These are phyloP conservation scores for Kodamaea nitidulidarum DNA, from an alignment of 805 yeast genomes.

Conservation along the genomic window DNA sequence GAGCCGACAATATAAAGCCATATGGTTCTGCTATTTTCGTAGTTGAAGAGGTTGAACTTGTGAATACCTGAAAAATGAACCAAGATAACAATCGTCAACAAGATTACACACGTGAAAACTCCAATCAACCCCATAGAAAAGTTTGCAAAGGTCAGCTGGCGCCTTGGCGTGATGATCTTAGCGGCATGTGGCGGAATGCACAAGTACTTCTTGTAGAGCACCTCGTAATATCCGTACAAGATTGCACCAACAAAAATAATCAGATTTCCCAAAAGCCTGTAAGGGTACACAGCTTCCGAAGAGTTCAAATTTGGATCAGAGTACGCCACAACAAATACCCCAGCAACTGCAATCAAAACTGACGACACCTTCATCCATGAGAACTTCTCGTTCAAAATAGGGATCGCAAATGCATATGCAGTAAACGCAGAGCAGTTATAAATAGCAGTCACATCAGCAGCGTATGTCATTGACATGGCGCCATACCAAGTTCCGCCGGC, in stretches of 20 bases:
- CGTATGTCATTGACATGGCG: slow-evolving; percentile 75
- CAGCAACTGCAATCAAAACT: slow-evolving; percentile 68
- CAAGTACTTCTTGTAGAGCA: slow-evolving; percentile 66
- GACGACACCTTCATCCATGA: slow-evolving; percentile 59
- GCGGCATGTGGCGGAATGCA: slow-evolving; percentile 65
- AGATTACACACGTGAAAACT: slow-evolving; percentile 44
- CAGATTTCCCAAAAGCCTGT: slow-evolving; percentile 63
- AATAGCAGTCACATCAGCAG: slow-evolving; percentile 84
- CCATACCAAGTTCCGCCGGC: slow-evolving; percentile 88
- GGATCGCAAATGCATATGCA: slow-evolving; percentile 80
- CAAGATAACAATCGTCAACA: slow-evolving; percentile 46
- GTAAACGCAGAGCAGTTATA: slow-evolving; percentile 88
- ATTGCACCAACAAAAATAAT: slow-evolving; percentile 72
- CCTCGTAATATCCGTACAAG: slow-evolving; percentile 79
- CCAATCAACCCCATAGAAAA: slow-evolving; percentile 71
- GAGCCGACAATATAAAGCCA: slow-evolving; percentile 51
- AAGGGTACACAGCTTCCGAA: slow-evolving; percentile 43
- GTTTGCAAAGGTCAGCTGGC: slow-evolving; percentile 79
- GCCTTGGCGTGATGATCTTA: slow-evolving; percentile 44
- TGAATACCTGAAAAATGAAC: slow-evolving; percentile 56
- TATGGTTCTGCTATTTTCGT: slow-evolving; percentile 33
- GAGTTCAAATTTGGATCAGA: slow-evolving; percentile 27
- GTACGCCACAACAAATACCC: slow-evolving; percentile 78
- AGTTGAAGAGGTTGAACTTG: slow-evolving; percentile 50
- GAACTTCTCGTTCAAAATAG: slow-evolving; percentile 62